Conservation (phyloP, 208 protist species). For the Leishmania amazonensis region DNA sequence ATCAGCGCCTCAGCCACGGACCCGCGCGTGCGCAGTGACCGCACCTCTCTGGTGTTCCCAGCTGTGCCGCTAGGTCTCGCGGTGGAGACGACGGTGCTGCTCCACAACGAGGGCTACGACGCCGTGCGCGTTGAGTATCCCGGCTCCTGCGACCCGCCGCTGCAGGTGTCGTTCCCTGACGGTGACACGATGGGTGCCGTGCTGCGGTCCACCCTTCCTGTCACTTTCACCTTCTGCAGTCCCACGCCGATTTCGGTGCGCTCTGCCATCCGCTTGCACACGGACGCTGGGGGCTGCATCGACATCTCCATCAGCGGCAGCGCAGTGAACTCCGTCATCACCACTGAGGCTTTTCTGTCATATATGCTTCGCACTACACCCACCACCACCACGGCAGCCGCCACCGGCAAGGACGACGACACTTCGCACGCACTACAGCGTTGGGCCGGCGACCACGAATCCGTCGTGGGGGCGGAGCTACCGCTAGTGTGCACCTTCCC, state of each 20-base stretch:
- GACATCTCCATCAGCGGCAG: slow-evolving; percentile 78
- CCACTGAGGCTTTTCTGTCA: slow-evolving; percentile 57
- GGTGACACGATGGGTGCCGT: slow-evolving; percentile 41
- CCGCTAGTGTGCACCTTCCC: slow-evolving; percentile 20
- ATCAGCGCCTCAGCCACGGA: slow-evolving; percentile 64
- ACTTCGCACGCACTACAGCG: slow-evolving; percentile 15
- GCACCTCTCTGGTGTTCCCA: slow-evolving; percentile 82
- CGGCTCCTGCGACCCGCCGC: slow-evolving; percentile 59
- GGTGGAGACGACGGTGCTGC: slow-evolving; percentile 63
- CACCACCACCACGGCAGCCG: slow-evolving; percentile 34
- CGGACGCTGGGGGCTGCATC: slow-evolving; percentile 72
- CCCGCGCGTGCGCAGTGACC: slow-evolving; percentile 85
- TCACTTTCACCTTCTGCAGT: slow-evolving; percentile 75
- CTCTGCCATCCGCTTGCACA: slow-evolving; percentile 84
- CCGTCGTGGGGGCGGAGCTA: not conserved
- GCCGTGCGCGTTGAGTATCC: slow-evolving; percentile 82
- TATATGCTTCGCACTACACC: slow-evolving; percentile 17
- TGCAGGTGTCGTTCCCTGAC: slow-evolving; percentile 83
- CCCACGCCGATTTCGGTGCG: slow-evolving; percentile 30
- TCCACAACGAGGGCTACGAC: slow-evolving; percentile 95
- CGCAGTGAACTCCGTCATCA: slow-evolving; percentile 91
- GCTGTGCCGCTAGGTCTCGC: slow-evolving; percentile 82
- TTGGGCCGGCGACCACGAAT: not conserved
- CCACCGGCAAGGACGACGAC: slow-evolving; percentile 21
- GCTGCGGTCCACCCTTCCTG: slow-evolving; percentile 49